These are phyloP conservation scores for Diaporthe aspalathi DNA, from an alignment of 2,329 filamentous ascomycete genomes.

Conservation along the genomic window DNA sequence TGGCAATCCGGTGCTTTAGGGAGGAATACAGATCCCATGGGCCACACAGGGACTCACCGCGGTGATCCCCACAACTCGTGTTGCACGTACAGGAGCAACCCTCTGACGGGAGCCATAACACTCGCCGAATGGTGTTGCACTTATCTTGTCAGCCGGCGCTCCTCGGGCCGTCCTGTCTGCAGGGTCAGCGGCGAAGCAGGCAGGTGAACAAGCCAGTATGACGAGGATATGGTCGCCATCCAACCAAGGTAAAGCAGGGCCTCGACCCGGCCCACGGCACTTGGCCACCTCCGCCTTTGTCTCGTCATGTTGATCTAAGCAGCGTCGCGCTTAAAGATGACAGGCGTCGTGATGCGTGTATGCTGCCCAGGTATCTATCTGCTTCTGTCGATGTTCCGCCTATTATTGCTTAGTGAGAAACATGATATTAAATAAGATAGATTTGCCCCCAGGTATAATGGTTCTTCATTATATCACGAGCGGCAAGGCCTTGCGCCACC, in stretches of 20 bases:
- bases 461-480: not conserved
- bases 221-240: slow-evolving; percentile 8
- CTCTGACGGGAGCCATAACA: not conserved
- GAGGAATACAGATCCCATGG: not conserved
- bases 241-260: not conserved
- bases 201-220: not conserved
- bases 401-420: not conserved
- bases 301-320: not conserved
- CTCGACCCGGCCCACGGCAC: not conserved
- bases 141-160: not conserved
- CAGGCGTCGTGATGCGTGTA: not conserved
- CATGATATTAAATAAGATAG: not conserved
- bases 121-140: not conserved
- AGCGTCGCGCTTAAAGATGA: slow-evolving; percentile 6
- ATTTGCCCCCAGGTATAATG: not conserved
- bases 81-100: slow-evolving; percentile 3
- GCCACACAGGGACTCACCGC: slow-evolving; percentile 6
- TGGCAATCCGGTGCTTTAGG: not conserved
- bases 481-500: not conserved
- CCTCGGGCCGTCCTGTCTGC: not conserved
- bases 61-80: not conserved
- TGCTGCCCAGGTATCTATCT: not conserved
- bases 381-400: not conserved
- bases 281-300: not conserved
- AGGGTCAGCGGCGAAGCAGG: slow-evolving; percentile 26